Evolutionary conservation across 2,329 filamentous ascomycete genomes (phyloP), one percentile per base, ranked within the genome.

Genomic region (Colletotrichum tanaceti): DNA sequence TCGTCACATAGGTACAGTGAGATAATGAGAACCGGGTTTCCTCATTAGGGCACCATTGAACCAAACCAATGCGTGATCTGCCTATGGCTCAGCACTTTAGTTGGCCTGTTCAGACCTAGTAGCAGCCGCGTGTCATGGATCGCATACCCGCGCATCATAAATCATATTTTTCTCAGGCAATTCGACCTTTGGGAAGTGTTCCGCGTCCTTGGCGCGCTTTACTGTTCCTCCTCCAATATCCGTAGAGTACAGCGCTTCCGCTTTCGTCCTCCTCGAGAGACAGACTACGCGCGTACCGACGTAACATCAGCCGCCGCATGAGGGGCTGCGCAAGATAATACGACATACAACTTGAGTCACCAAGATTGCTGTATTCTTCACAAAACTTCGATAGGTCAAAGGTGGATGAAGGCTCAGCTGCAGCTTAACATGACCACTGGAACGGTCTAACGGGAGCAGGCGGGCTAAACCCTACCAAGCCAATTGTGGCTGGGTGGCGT

Each of bases 141-240:
- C 24, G 44, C 43, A 57, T 64, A 41, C 43, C 32, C 20, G 41
- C 44, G 7, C 35, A 18, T 68, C 55, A 61, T 20, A 57, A 60
- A 43, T 68, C 65, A 65, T 2, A 65, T 68, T 50, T 50, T 10
- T 9, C 24, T 38, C 3, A 10, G 49, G 7, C 38, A 44, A 57
- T 35, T 68, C 55, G 43, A 60, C 41, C 38, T 46, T 10, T 65
- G 55, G 50, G 57, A 54, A 60, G 49, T 60, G 62, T 60, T 68
- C 65, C 65, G 65, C 65, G 65, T 62, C 11, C 62, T 65, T 68
- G 65, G 65, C 65, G 22, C 9, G 20, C 38, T 35, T 60, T 44
- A 41, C 38, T 55, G 38, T 16, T 38, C 9, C 55, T 65, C 50
- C 55, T 65, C 44, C 62, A 61, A 52, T 65, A n/a, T n/a, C n/a